Base-by-base conservation (phyloP, 2,329 filamentous ascomycete species). In the Xylariaceae sp. region DNA sequence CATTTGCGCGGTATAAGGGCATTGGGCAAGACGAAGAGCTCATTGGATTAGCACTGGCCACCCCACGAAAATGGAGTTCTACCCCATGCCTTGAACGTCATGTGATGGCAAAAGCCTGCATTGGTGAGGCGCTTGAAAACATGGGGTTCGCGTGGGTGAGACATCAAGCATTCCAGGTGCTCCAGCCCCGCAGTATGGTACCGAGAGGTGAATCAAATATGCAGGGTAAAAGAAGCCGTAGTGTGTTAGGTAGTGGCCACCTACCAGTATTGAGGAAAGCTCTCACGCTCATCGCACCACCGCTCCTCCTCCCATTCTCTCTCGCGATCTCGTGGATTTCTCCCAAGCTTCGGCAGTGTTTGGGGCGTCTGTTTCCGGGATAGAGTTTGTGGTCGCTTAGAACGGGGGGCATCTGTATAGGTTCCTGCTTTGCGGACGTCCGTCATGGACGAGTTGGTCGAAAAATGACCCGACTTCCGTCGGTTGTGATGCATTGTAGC, bases 221-320 rank as follows among this genome's bases (percentile, higher is more conserved):
- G 31, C 33, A 35, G 10, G 38, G 39, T 45, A 50, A 40, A 50
- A 49, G 36, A 49, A 22, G 42, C n/a, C 48, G 45, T 47, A 57
- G n/a, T n/a, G n/a, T n/a, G n/a, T n/a, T n/a, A n/a, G n/a, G n/a
- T n/a, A n/a, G 39, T 39, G 55, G 22, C 22, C 49, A 76, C 80
- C 50, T 75, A 85, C 82, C 82, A 85, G 62, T 75, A 85, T 63
- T 84, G 81, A 18, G 81, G 81, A 55, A 85, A 85, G 66, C 77
- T 82, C 61, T 85, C 81, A 48, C 79, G 72, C 60, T 82, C 80
- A 47, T 83, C 75, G 64, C 71, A 79, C 63, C 71, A 73, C 43
- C 66, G 67, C 51, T 73, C 70, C 33, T 78, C 75, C 50, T 76
- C 71, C 62, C 71, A 69, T 53, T 80, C 74, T 52, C 71, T 71